Evolutionary conservation across 2,329 filamentous ascomycete species (phyloP).

Genomic region (Trichophyton rubrum): DNA sequence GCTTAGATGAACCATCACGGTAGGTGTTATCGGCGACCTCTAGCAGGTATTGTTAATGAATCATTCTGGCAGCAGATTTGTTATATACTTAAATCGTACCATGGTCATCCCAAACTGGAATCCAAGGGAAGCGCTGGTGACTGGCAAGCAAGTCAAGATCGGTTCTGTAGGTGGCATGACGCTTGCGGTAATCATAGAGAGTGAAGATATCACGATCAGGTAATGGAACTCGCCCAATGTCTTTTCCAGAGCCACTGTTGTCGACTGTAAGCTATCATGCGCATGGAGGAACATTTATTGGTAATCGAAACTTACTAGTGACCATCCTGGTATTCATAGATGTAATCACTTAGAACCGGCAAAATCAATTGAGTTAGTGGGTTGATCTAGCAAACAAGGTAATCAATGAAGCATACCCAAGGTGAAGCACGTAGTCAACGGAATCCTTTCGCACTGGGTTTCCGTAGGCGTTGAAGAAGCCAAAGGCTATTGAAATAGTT

Average conservation of each 20-base stretch:
- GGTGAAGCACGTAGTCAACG: slow-evolving; percentile 48
- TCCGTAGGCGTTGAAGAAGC: slow-evolving; percentile 50
- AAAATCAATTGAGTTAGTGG: too few species aligned
- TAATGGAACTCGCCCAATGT: slow-evolving; percentile 7
- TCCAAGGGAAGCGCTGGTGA: slow-evolving; percentile 49
- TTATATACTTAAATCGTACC: slow-evolving; percentile 17
- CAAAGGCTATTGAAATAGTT: slow-evolving; percentile 27
- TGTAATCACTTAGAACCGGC: slow-evolving; percentile 37
- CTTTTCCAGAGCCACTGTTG: slow-evolving; percentile 8
- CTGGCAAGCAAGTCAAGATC: slow-evolving; percentile 47
- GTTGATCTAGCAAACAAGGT: not conserved
- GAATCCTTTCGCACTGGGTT: slow-evolving; percentile 48
- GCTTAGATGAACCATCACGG: slow-evolving; percentile 45
- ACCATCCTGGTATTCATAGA: slow-evolving; percentile 48
- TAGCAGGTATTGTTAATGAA: slow-evolving; percentile 14
- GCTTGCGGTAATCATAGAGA: slow-evolving; percentile 48
- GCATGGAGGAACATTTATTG: not conserved
- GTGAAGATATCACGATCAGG: slow-evolving; percentile 19
- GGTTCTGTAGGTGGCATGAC: slow-evolving; percentile 47
- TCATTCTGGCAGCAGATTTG: not conserved
- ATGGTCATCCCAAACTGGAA: slow-evolving; percentile 53
- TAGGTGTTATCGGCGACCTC: slow-evolving; percentile 55
- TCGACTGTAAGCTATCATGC: not conserved
- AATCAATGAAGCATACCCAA: slow-evolving; percentile 19
- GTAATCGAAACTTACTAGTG: slow-evolving; percentile 27